These are phyloP conservation scores for Fusarium chuoi DNA, from an alignment of 2,329 filamentous ascomycete species.

Conservation along the genomic window DNA sequence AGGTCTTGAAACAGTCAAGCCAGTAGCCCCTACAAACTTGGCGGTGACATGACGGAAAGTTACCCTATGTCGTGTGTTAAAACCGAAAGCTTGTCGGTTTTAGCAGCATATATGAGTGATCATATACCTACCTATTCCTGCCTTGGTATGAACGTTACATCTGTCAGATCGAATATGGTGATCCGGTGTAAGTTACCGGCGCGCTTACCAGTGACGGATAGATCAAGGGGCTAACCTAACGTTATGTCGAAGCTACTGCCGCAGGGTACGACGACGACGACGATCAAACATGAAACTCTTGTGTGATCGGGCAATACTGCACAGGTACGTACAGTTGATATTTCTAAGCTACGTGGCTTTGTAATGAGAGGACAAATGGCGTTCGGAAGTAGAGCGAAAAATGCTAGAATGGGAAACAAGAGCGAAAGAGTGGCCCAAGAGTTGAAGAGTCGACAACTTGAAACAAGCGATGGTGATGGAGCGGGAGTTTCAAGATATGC, in stretches of 20 bases:
- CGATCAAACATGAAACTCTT: conserved; percentile 15
- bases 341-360: neutral
- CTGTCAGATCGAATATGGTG: conserved; percentile 5
- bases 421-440: conserved; percentile 9
- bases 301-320: neutral
- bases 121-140: conserved; percentile 4
- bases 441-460: conserved; percentile 6
- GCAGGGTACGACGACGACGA: conserved; percentile 1
- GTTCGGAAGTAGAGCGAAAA: conserved; percentile 1
- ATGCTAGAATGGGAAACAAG: neutral
- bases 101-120: conserved; percentile 2
- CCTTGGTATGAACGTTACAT: conserved; percentile 18
- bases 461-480: conserved; percentile 29
- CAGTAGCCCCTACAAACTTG: neutral
- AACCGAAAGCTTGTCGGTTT: conserved; percentile 3
- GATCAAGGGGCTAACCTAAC: conserved; percentile 1
- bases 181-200: conserved; percentile 15
- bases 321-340: neutral
- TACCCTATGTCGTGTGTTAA: neutral
- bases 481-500: conserved; percentile 37
- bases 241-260: conserved; percentile 13
- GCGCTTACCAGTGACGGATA: conserved; percentile 10
- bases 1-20: neutral
- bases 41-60: neutral
- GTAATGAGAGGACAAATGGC: neutral